These are phyloP conservation scores for Mangifera indica DNA, from an alignment of 345 rosid species.

Conservation along the genomic window DNA sequence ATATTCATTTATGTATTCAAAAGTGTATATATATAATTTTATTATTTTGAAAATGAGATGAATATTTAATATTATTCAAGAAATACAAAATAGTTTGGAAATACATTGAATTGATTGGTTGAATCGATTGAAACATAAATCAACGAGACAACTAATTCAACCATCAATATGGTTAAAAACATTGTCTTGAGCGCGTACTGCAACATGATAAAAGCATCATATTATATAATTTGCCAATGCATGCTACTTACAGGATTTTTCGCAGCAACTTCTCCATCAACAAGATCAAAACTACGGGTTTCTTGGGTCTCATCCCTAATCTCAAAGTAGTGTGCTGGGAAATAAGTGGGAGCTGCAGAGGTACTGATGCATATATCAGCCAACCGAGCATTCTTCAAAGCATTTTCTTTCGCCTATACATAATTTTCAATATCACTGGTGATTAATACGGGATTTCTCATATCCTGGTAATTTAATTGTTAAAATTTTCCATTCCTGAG, in stretches of 20 bases:
- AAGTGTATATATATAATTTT: too few species aligned
- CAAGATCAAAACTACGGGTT: conserved; percentile 19
- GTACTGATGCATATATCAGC: conserved; percentile 29
- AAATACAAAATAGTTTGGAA: too few species aligned
- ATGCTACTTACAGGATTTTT: conserved; percentile 29
- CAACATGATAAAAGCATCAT: too few species aligned
- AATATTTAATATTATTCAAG: too few species aligned
- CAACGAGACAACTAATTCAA: too few species aligned
- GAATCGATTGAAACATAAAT: too few species aligned
- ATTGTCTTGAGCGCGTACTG: too few species aligned
- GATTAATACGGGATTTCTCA: not conserved
- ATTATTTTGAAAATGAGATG: too few species aligned
- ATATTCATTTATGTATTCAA: too few species aligned
- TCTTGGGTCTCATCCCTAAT: conserved; percentile 3
- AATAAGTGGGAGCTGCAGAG: conserved; percentile 32
- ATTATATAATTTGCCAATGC: not conserved
- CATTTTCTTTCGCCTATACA: conserved; percentile 26
- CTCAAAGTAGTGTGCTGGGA: conserved; percentile 25
- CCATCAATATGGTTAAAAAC: too few species aligned
- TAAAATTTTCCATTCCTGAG: too few species aligned
- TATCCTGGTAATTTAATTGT: not conserved
- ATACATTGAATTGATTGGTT: too few species aligned
- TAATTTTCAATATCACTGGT: not conserved
- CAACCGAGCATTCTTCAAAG: conserved; percentile 27
- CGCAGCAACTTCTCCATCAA: conserved; percentile 36